A percentile compares a stretch with the other conserved stretches of the same genome.
These are phyloP conservation scores for Pezicula radicicola DNA, from an alignment of 2,329 filamentous ascomycete genomes.

Conservation along the genomic window DNA sequence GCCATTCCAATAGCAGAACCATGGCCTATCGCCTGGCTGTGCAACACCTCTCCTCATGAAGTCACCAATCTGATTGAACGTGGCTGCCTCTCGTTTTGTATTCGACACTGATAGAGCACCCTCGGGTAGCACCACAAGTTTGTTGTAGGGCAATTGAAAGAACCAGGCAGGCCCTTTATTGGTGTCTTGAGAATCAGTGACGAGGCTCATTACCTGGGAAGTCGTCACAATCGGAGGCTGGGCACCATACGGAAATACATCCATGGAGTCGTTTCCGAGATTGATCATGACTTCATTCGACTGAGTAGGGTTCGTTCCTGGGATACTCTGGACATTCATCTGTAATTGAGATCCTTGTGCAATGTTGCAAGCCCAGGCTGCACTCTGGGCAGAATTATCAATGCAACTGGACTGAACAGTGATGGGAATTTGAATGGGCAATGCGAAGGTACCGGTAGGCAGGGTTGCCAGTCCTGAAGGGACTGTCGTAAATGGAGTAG, in stretches of 20 bases:
- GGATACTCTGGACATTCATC: slow-evolving; percentile 15
- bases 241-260: slow-evolving; percentile 54
- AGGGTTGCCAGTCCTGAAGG: slow-evolving; percentile 50
- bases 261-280: slow-evolving; percentile 34
- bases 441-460: slow-evolving; percentile 49
- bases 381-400: slow-evolving; percentile 47
- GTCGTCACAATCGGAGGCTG: slow-evolving; percentile 50
- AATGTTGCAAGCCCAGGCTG: slow-evolving; percentile 63
- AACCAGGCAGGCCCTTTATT: slow-evolving; percentile 60
- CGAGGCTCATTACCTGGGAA: slow-evolving; percentile 47
- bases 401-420: slow-evolving; percentile 54
- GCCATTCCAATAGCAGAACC: slow-evolving; percentile 69
- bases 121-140: slow-evolving; percentile 52
- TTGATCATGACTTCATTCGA: slow-evolving; percentile 28
- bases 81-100: slow-evolving; percentile 10
- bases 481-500: slow-evolving; percentile 45
- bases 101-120: slow-evolving; percentile 11
- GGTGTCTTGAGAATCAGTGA: slow-evolving; percentile 53
- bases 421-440: slow-evolving; percentile 50
- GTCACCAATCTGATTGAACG: background rate
- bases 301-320: slow-evolving; percentile 20
- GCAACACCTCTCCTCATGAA: slow-evolving; percentile 31
- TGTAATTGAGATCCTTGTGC: slow-evolving; percentile 18
- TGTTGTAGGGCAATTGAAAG: slow-evolving; percentile 61
- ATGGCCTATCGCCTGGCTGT: slow-evolving; percentile 56